Evolutionary conservation across 176 grass and related monocot species (phyloP).

Genomic region (Pharus latifolius): DNA sequence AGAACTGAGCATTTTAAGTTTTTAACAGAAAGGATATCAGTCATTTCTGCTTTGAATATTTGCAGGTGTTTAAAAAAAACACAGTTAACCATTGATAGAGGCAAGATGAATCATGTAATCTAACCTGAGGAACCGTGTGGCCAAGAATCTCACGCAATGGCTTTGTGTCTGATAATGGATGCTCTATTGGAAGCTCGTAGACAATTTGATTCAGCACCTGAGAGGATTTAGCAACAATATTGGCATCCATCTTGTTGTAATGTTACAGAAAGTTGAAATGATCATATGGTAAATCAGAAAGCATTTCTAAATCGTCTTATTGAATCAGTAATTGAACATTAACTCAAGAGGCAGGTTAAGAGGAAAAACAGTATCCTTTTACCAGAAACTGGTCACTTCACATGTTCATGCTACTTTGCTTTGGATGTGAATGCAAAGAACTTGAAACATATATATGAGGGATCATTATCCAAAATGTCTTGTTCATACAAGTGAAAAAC

Average conservation of each 20-base stretch:
- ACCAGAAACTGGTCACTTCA: background rate
- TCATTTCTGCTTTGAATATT: background rate
- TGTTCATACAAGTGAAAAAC: background rate
- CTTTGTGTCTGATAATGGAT: conserved; percentile 65
- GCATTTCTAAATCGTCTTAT: background rate
- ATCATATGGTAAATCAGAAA: background rate
- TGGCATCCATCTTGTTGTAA: background rate
- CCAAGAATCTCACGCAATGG: conserved; percentile 86
- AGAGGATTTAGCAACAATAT: conserved; percentile 10
- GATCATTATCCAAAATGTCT: background rate
- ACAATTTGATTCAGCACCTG: conserved; percentile 97
- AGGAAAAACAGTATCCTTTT: background rate
- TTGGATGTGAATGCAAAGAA: conserved; percentile 2
- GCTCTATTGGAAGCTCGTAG: conserved; percentile 66
- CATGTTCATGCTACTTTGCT: background rate
- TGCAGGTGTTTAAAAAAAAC: too few relatives aligned
- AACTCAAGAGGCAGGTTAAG: background rate
- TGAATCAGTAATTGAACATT: background rate
- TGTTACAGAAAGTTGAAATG: background rate
- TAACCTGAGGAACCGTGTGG: conserved; percentile 82
- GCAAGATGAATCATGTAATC: conserved; percentile 4
- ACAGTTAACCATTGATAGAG: background rate
- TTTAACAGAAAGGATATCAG: background rate
- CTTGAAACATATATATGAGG: background rate
- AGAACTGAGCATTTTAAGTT: background rate